Evolutionary conservation across 257 asterid genomes (phyloP), one percentile per base, ranked within the genome.

Genomic region (Linderniella brevidens): DNA sequence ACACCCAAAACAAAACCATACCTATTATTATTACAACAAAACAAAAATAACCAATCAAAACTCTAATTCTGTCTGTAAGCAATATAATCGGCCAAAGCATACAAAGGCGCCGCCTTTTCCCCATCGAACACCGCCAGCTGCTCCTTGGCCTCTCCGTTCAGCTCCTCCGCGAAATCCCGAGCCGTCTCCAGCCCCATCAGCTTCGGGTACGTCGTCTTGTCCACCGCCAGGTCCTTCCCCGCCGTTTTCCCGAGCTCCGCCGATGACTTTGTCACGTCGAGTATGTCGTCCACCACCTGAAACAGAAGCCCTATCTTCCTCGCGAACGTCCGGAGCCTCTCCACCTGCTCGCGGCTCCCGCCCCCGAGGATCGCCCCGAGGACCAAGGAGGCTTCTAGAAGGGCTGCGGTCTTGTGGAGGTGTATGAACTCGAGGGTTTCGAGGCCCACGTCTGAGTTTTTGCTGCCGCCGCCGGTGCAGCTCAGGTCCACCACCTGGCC

Each of bases 331-430:
- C 73, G 43, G 36, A 67, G n/a, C 18, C 53, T 62, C 62, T 62
- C 69, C 9, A 67, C 69, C 8, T 67, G 62, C 1, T 53, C 58
- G 1, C 32, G 52, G 35, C 35, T 53, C 10, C 68, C 73, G n/a
- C 73, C 73, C 1, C 74, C 75, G 35, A 68, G 37, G 8, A 68
- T 68, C 9, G 75, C 70, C 9, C 75, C 75, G 17, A 64, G 41
- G 3, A 68, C 75, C 1, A 64, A 64, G 1, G 75, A 56, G 5
- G 70, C 75, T 15, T 68, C 75, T 13, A 68, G 41, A 11, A 64
- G 37, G 1, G 70, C 67, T 1, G 75, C 67, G 0, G 70, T 64
- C 19, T 68, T 68, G 58, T 68, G 75, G 10, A 63, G n/a, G 54
- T 68, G 75, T 41, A 68, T 64, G 64, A 63, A 68, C 17, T 68